Base-by-base conservation (phyloP, 495 filamentous ascomycete genomes). In the Penicillium canescens region DNA sequence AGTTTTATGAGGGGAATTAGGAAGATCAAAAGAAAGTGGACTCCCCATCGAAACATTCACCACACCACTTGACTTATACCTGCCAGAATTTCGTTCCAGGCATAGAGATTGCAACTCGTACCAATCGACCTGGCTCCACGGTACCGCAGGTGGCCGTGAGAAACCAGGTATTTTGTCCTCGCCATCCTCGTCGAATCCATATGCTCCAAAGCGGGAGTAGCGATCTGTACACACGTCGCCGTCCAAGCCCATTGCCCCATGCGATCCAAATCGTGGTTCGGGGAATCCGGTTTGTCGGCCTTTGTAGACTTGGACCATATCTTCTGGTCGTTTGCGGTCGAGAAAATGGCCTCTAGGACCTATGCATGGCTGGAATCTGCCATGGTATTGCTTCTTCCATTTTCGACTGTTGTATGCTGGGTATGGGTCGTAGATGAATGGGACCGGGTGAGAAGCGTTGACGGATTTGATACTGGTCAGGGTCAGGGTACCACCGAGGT, bases 81-180 rank as follows among this genome's bases (percentile, higher is more conserved):
- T 82, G 34, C 79, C 76, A 40, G 76, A 70, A 62, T 96, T 95
- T 36, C 66, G 65, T 43, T 79, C 62, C 0, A 82, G 45, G 55
- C 91, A 96, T 13, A 78, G 59, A 13, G 78, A 61, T 63, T 93
- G 89, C 4, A 95, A 69, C 4, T 76, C 56, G 8, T 85, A 83
- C 91, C 91, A 96, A 46, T 82, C 74, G 18, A 91, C 80, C 0
- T 69, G 69, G 24, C 83, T 72, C 89, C 89, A 94, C 13, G 85
- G 68, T n/a, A 86, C 60, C 10, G 58, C 60, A 0, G 54, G 34
- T 9, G 63, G 62, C 10, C 55, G 57, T 7, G 42, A 45, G 23
- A 59, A 59, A n/a, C 56, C 58, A 6, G 56, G 55, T 6, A 66
- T 40, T 13, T 60, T 54, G 5, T 57, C 56, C 24, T 59, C 45